Conservation (phyloP, 2,329 filamentous ascomycete species). For the Stenocarpella maydis region DNA sequence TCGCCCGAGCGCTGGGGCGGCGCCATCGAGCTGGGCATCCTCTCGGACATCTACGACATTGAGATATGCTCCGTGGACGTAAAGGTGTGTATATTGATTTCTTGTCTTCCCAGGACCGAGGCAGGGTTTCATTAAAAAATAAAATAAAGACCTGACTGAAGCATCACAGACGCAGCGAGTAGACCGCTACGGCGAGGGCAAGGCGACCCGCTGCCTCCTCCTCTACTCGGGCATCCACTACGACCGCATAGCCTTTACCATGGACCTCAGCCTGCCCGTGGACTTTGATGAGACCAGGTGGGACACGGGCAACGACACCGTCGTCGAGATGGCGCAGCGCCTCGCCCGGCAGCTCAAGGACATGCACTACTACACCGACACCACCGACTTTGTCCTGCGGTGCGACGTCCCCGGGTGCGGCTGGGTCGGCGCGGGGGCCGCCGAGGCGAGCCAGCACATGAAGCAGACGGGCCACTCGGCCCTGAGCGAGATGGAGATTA, state of each 20-base stretch:
- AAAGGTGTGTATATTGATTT: constrained; percentile 60
- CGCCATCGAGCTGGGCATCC: constrained; percentile 85
- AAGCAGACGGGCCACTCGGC: constrained; percentile 65
- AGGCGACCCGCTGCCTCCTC: constrained; percentile 74
- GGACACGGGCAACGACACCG: constrained; percentile 64
- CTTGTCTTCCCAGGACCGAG: no score
- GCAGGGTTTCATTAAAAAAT: no score
- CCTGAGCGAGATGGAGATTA: constrained; percentile 47
- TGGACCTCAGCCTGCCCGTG: constrained; percentile 66
- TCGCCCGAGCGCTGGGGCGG: constrained; percentile 88
- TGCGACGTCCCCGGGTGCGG: constrained; percentile 74
- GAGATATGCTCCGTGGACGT: constrained; percentile 90
- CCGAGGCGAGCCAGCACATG: constrained; percentile 69
- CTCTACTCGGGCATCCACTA: constrained; percentile 96
- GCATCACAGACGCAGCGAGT: constrained; percentile 50
- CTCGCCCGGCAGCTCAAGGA: constrained; percentile 72
- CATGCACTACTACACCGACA: constrained; percentile 89
- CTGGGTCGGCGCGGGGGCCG: constrained; percentile 73
- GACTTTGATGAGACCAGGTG: constrained; percentile 76
- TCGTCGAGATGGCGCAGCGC: constrained; percentile 73
- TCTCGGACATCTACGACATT: constrained; percentile 84
- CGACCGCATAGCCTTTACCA: constrained; percentile 82
- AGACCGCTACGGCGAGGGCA: constrained; percentile 81
- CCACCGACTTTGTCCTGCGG: constrained; percentile 77
- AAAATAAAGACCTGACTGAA: no score